phyloP scores from a whole-genome alignment of 768 basidiomycete species.

The Tephrocybe sp. region DNA sequence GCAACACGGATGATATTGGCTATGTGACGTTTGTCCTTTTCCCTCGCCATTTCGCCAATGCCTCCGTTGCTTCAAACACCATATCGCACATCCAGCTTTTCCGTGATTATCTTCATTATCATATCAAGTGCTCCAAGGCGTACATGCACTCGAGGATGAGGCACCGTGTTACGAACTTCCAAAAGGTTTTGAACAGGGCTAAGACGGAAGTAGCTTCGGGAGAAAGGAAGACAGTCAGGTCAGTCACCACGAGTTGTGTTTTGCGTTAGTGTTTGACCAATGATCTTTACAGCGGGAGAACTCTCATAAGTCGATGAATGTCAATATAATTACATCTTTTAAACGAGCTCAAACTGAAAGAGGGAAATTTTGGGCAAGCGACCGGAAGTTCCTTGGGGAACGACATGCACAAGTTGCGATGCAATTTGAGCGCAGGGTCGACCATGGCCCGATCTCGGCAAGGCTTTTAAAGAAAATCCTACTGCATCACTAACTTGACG shows the following conservation, averaged over 20 bases:
- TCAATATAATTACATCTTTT: too few relatives aligned
- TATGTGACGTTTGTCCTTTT: slow-evolving; percentile 98
- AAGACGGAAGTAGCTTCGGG: slow-evolving; percentile 85
- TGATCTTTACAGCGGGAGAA: slow-evolving; percentile 45
- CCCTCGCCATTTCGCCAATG: slow-evolving; percentile 89
- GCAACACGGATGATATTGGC: slow-evolving; percentile 84
- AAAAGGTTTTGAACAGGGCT: slow-evolving; percentile 92
- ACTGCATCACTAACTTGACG: too few relatives aligned
- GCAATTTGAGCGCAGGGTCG: too few relatives aligned
- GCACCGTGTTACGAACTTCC: slow-evolving; percentile 90
- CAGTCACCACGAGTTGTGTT: slow-evolving; percentile 25
- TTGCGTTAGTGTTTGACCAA: neutral
- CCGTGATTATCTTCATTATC: slow-evolving; percentile 99
- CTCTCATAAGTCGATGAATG: slow-evolving; percentile 51
- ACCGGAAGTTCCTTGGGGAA: too few relatives aligned
- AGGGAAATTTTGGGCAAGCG: too few relatives aligned
- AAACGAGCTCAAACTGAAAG: too few relatives aligned
- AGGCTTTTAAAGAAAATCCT: too few relatives aligned
- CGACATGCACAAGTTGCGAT: too few relatives aligned
- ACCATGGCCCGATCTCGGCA: too few relatives aligned
- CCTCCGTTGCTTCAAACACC: slow-evolving; percentile 65
- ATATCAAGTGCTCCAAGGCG: slow-evolving; percentile 98
- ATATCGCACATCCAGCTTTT: slow-evolving; percentile 97
- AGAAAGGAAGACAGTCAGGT: slow-evolving; percentile 93
- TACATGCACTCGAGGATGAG: slow-evolving; percentile 99